These are phyloP conservation scores for Stellera chamaejasme DNA, from an alignment of 345 rosid genomes.

Conservation along the genomic window DNA sequence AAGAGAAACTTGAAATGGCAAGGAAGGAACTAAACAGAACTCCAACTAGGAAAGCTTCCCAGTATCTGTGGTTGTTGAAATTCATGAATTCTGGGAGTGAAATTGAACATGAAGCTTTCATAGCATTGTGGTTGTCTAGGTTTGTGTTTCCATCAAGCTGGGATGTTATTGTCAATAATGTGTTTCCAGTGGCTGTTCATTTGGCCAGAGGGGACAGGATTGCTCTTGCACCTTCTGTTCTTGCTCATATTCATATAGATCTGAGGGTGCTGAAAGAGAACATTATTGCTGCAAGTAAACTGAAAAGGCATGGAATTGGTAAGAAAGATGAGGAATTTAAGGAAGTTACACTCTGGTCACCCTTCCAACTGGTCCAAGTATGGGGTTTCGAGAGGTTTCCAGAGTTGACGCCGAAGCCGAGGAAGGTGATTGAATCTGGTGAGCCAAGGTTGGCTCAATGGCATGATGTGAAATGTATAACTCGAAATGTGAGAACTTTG, in stretches of 20 bases:
- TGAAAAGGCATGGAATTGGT: background rate
- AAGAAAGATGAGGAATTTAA: background rate
- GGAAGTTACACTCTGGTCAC: conserved; percentile 17
- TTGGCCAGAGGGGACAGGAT: conserved; percentile 33
- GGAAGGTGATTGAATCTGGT: conserved; percentile 8
- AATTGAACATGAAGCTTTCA: conserved; percentile 42
- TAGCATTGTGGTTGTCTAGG: conserved; percentile 27
- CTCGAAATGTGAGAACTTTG: conserved; percentile 11
- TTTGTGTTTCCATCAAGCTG: conserved; percentile 14
- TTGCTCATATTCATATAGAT: conserved; percentile 33
- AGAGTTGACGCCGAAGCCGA: conserved; percentile 19
- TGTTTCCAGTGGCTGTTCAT: conserved; percentile 21
- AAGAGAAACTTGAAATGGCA: conserved; percentile 6
- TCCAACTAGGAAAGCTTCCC: background rate
- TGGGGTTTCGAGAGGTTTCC: conserved; percentile 48
- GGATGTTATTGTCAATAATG: background rate
- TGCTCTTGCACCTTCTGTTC: conserved; percentile 39
- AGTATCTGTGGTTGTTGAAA: conserved; percentile 13
- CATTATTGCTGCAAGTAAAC: conserved; percentile 5
- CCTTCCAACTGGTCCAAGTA: conserved; percentile 25
- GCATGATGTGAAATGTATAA: conserved; percentile 11
- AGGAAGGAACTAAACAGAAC: background rate
- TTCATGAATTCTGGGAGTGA: conserved; percentile 18
- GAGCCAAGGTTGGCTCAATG: conserved; percentile 30
- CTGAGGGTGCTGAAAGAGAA: conserved; percentile 18